Evolutionary conservation across 768 basidiomycete species (phyloP), one percentile per base, ranked within the genome.

Genomic region (Pleurotus pulmonarius): DNA sequence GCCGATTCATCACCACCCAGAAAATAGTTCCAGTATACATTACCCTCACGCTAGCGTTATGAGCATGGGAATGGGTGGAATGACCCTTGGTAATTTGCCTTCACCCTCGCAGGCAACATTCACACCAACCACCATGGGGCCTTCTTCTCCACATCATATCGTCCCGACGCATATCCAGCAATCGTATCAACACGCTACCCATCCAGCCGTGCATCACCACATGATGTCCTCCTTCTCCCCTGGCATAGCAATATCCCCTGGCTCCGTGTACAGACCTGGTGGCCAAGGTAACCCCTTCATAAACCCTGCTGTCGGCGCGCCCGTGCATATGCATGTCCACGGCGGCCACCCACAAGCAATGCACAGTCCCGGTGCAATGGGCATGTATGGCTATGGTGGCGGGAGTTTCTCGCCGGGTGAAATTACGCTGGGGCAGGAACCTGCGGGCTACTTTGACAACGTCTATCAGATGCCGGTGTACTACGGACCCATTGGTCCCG

Each of bases 171-270:
- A 16, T 24, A 49, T 58, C 22, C 39, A 56, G 5, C 57, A 55
- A 39, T 46, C 49, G 45, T 58, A 58, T 56, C 60, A 40, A 34
- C 57, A 60, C 58, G 54, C 64, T 18, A 55, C 58, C 34, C 48
- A 59, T 16, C 61, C 39, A 18, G 54, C 56, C 37, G 56, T 48
- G 20, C 56, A 25, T 34, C 46, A 41, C 11, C 62, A 58, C 54
- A 34, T 56, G 26, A 41, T 46, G 25, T 61, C 37, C 26, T 71
- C 81, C 24, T 86, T 90, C 75, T 87, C 90, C 0, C 90, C 92
- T 1, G 85, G 83, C 22, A 75, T 83, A 11, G 76, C 84, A 13
- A 87, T 91, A 81, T 84, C 82, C 13, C 88, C 90, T 25, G 88
- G 85, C 12, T 82, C 83, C 39, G 88, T 87, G 69, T 93, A 85